These are phyloP conservation scores for Phialophora expanda DNA, from an alignment of 2,329 filamentous ascomycete species.

Conservation along the genomic window DNA sequence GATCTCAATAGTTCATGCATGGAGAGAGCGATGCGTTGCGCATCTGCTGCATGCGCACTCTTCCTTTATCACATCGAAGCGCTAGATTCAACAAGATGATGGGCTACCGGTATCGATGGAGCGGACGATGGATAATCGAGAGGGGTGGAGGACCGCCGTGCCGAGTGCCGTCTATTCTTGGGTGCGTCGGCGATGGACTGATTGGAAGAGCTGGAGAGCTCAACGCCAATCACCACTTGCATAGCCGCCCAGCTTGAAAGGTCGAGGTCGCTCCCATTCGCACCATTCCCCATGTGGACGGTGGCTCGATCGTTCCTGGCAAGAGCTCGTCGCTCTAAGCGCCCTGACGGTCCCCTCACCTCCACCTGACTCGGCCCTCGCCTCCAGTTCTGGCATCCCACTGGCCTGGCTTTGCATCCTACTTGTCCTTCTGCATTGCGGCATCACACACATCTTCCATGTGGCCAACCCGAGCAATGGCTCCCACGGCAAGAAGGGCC, in stretches of 20 bases:
- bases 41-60: constrained; percentile 1
- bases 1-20: constrained; percentile 15
- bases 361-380: constrained; percentile 17
- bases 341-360: constrained; percentile 22
- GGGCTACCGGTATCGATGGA: background rate
- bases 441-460: constrained; percentile 20
- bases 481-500: background rate
- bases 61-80: constrained; percentile 9
- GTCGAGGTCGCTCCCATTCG: background rate
- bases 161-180: constrained; percentile 12
- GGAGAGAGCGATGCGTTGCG: background rate
- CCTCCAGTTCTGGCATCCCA: constrained; percentile 8
- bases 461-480: constrained; percentile 30
- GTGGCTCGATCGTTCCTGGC: constrained; percentile 11
- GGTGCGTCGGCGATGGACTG: background rate
- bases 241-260: constrained; percentile 15
- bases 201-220: background rate
- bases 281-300: background rate
- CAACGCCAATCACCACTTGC: constrained; percentile 15
- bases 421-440: constrained; percentile 18
- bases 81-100: constrained; percentile 11
- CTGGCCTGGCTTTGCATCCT: constrained; percentile 21
- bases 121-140: background rate
- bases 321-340: constrained; percentile 24
- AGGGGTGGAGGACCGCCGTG: background rate